Percentiles rank a stretch among this genome's conserved stretches.
phyloP scores from a whole-genome alignment of 768 basidiomycete species.

The Termitomyces sp. region DNA sequence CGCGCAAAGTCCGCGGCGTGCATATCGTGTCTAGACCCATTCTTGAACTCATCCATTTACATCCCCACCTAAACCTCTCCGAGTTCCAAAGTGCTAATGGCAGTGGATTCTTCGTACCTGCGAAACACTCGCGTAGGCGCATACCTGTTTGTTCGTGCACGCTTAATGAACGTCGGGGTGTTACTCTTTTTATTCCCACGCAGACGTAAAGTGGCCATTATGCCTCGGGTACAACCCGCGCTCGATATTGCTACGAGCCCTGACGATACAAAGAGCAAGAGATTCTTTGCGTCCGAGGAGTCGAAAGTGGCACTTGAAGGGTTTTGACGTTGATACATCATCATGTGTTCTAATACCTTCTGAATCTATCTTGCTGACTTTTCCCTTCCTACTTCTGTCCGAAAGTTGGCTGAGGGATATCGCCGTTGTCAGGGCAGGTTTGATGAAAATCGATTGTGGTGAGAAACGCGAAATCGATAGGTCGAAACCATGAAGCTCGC shows the following conservation, averaged over 20 bases:
- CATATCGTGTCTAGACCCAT: not conserved
- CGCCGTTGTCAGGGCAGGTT: too few species aligned
- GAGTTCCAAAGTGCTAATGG: not conserved
- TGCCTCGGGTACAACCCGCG: not conserved
- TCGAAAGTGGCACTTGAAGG: not conserved
- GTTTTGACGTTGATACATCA: not conserved
- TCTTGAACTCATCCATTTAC: not conserved
- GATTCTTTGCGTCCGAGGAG: not conserved
- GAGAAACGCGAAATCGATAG: too few species aligned
- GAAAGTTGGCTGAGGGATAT: too few species aligned
- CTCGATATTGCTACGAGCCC: not conserved
- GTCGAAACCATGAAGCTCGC: too few species aligned
- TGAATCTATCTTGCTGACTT: not conserved
- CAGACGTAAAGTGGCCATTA: not conserved
- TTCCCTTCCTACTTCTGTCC: too few species aligned
- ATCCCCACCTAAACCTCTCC: not conserved
- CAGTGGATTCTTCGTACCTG: constrained; percentile 1
- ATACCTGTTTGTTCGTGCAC: not conserved
- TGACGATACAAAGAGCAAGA: not conserved
- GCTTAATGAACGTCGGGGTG: constrained; percentile 9
- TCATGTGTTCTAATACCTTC: not conserved
- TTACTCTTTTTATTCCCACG: constrained; percentile 10
- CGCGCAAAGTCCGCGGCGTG: not conserved
- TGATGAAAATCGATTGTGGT: too few species aligned
- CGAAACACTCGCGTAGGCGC: not conserved